Conservation (phyloP, 345 rosid species). For the Rhizophora apiculata region DNA sequence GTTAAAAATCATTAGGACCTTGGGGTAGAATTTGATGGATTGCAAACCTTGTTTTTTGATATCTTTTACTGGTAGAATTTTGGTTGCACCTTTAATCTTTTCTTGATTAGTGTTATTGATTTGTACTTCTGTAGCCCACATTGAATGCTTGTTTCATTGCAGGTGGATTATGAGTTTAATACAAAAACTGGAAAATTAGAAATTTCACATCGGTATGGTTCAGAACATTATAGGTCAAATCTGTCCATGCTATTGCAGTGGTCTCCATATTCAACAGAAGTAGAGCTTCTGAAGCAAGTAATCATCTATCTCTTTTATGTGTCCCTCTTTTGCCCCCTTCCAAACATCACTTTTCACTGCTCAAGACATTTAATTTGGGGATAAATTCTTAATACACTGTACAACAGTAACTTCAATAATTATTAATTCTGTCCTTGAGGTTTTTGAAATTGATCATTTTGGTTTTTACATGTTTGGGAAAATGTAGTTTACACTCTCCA, state of each 20-base stretch:
- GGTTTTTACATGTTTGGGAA: too few species aligned
- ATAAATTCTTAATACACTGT: too few species aligned
- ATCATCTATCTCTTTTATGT: slow-evolving; percentile 16
- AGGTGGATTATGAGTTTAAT: slow-evolving; percentile 78
- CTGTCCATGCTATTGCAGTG: slow-evolving; percentile 72
- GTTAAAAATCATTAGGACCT: not conserved
- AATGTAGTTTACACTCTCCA: too few species aligned
- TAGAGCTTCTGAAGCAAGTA: slow-evolving; percentile 89
- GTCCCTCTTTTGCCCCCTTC: not conserved
- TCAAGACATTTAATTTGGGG: not conserved
- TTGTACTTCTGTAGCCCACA: not conserved
- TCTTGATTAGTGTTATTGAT: not conserved
- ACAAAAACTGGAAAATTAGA: slow-evolving; percentile 35
- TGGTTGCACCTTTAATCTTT: not conserved
- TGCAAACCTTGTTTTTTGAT: not conserved
- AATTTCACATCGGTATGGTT: slow-evolving; percentile 35
- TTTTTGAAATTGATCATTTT: too few species aligned
- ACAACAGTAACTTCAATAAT: too few species aligned
- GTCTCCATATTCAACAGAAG: slow-evolving; percentile 89
- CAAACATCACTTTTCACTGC: not conserved
- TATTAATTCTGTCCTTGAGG: too few species aligned
- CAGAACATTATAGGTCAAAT: slow-evolving; percentile 57
- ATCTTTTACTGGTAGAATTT: not conserved
- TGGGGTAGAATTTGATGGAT: not conserved
- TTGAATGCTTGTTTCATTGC: slow-evolving; percentile 19